Base-by-base conservation (phyloP, 805 yeast species). In the Debaryomyces prosopidis region DNA sequence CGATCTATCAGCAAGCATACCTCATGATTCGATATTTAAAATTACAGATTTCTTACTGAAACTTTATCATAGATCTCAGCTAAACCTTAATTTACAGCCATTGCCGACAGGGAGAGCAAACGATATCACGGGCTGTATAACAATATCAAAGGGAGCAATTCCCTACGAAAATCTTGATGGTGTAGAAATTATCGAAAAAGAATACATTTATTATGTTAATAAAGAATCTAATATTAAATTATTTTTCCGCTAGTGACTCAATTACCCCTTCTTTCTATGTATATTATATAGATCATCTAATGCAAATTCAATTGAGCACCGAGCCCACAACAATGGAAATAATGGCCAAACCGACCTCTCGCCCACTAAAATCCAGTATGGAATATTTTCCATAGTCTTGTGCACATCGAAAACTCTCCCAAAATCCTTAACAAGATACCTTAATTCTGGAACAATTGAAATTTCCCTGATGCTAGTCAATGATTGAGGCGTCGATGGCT, bases 291-390 rank as follows among this genome's bases (percentile, higher is more conserved):
- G 77, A 62, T 85, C 89, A 61, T 91, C 96, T 44, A 92, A 71
- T 19, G 90, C 86, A 66, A 86, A 89, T 70, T 92, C 99, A 43
- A 92, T 86, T 1, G 91, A 82, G 57, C 97, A 88, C 39, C 99
- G 73, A 1, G 96, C 86, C 82, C 90, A 84, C 26, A 94, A 72
- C 31, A 90, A 70, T 0, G 96, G 89, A 49, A 89, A 73, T 42
- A 89, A 79, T 1, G 96, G 96, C 98, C 98, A 94, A 1, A 90
- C 89, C 36, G 96, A 86, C 51, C 86, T 74, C 63, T 92, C 97
- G 4, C 99, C 99, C 27, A 91, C 89, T 42, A 79, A 70, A 11
- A 90, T 82, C 96, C 97, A 92, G 59, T 89, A 89, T 4, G 89
- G 86, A 17, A 90, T 85, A 61, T 89, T 90, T 46, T 81, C 85